Percentiles rank a stretch among this genome's conserved stretches.
Conservation (phyloP, 768 basidiomycete species). For the Saitozyma podzolica region DNA sequence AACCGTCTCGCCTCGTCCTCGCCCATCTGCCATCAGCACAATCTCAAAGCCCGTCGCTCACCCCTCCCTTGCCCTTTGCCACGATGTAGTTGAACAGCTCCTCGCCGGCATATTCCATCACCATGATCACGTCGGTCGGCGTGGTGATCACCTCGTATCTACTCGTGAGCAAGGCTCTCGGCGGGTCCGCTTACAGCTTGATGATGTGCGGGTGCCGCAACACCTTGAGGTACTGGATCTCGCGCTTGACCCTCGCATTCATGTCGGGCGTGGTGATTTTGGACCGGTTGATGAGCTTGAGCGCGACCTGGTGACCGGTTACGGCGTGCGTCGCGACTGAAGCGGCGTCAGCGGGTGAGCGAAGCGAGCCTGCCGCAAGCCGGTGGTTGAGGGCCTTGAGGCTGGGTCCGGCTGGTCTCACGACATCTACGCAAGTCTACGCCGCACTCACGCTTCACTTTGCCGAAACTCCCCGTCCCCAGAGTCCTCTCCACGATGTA, state of each 20-base stretch:
- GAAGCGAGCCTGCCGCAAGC: not conserved
- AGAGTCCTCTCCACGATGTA: slow-evolving; percentile 85
- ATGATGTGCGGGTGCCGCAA: slow-evolving; percentile 95
- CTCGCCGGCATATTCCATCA: slow-evolving; percentile 91
- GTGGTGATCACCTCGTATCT: slow-evolving; percentile 75
- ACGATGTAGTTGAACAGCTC: slow-evolving; percentile 99
- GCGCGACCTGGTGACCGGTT: slow-evolving; percentile 92
- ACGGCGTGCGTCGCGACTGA: slow-evolving; percentile 90
- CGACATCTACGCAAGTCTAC: not conserved
- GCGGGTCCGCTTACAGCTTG: slow-evolving; percentile 70
- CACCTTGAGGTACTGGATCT: slow-evolving; percentile 95
- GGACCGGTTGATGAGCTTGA: slow-evolving; percentile 96
- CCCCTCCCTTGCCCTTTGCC: slow-evolving; percentile 64
- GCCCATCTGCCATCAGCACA: slow-evolving; percentile 62
- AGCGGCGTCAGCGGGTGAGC: not conserved
- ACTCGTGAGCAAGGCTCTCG: not conserved
- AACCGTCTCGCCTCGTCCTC: slow-evolving; percentile 85
- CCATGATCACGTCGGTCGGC: slow-evolving; percentile 94
- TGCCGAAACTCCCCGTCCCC: slow-evolving; percentile 96
- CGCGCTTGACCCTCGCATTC: slow-evolving; percentile 85
- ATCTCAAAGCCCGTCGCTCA: slow-evolving; percentile 8
- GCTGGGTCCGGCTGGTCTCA: not conserved
- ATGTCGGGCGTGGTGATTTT: slow-evolving; percentile 89
- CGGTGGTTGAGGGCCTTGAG: not conserved
- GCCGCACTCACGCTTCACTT: slow-evolving; percentile 85